These are phyloP conservation scores for Candida piceae DNA, from an alignment of 805 yeast genomes.

Conservation along the genomic window DNA sequence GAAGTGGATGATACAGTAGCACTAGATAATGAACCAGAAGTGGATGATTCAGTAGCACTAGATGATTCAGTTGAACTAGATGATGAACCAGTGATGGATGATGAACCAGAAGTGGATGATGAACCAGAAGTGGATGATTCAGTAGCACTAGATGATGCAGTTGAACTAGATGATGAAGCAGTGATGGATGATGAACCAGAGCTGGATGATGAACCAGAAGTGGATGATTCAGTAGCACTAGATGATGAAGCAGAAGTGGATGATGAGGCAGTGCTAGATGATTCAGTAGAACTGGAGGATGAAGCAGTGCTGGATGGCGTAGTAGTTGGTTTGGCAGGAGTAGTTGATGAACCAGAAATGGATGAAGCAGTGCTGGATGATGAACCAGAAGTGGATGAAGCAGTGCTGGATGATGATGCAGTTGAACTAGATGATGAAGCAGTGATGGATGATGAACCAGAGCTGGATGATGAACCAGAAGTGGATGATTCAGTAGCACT, in stretches of 20 bases:
- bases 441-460: not conserved
- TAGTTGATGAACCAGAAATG: not conserved
- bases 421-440: not conserved
- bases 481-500: not conserved
- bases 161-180: not conserved
- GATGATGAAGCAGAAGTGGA: not conserved
- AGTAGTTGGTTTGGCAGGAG: not conserved
- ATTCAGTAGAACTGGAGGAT: not conserved
- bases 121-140: no score
- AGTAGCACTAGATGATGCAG: not conserved
- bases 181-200: not conserved
- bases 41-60: no score
- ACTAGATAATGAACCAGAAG: no score
- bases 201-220: not conserved
- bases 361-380: not conserved
- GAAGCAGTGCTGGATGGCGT: not conserved
- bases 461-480: not conserved
- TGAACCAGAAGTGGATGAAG: not conserved
- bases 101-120: no score
- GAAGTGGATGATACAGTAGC: no score
- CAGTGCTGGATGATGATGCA: not conserved
- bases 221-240: not conserved
- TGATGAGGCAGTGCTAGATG: not conserved
- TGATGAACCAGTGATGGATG: no score
- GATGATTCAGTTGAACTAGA: no score